A percentile compares a stretch with the other conserved stretches of the same genome.
phyloP scores from a whole-genome alignment of 2,329 filamentous ascomycete species.

The Colletotrichum siamense region DNA sequence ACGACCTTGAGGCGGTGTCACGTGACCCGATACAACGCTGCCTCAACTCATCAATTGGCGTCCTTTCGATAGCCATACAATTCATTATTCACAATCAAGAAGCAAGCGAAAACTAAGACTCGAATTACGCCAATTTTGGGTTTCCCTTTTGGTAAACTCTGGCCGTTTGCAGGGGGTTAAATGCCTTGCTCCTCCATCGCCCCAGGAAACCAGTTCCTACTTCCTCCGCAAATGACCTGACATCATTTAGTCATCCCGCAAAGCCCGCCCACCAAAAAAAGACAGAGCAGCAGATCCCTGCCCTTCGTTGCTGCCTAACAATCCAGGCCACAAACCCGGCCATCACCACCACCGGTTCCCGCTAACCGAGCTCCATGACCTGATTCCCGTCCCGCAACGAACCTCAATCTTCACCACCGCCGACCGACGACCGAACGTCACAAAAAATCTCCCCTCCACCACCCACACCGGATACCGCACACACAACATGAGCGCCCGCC shows the following conservation, averaged over 20 bases:
- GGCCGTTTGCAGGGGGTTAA: not conserved
- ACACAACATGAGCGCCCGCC: constrained; percentile 55
- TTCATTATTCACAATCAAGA: not conserved
- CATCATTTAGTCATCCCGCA: constrained; percentile 19
- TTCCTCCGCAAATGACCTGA: constrained; percentile 15
- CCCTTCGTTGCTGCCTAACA: constrained; percentile 6
- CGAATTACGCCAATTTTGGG: too few species aligned
- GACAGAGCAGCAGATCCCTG: not conserved
- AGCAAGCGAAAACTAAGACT: not conserved
- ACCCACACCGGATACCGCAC: constrained; percentile 20
- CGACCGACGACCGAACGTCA: constrained; percentile 4
- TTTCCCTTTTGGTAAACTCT: not conserved
- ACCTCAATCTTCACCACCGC: constrained; percentile 6
- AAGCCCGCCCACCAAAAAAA: constrained; percentile 7
- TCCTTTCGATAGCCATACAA: not conserved
- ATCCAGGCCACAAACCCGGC: constrained; percentile 19
- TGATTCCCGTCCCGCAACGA: constrained; percentile 21
- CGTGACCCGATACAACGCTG: not conserved
- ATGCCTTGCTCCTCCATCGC: not conserved
- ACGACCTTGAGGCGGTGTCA: constrained; percentile 8
- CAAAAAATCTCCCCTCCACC: constrained; percentile 10
- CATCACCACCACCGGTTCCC: constrained; percentile 3
- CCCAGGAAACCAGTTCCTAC: not conserved
- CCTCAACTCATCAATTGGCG: not conserved
- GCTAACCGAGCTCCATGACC: constrained; percentile 27